Conservation (phyloP, 176 grass and related monocot genomes). For the Ensete ventricosum region DNA sequence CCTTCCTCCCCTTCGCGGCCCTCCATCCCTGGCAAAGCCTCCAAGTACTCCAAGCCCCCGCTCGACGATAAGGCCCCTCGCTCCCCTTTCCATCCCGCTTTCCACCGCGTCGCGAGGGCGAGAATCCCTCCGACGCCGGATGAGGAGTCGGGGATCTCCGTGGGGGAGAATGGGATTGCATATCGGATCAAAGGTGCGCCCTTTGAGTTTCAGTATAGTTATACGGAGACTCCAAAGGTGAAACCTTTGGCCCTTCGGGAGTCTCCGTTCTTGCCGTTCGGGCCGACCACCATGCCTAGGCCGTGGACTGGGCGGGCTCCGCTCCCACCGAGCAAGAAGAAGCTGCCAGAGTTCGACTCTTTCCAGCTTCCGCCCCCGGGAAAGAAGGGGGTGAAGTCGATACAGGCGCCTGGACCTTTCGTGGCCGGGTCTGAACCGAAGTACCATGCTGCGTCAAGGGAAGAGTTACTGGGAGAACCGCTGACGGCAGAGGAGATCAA, state of each 20-base stretch:
- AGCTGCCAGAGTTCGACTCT: constrained; percentile 80
- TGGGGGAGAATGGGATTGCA: constrained; percentile 54
- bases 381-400: constrained; percentile 84
- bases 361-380: constrained; percentile 58
- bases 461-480: constrained; percentile 77
- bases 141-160: constrained; percentile 31
- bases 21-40: constrained; percentile 17
- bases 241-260: constrained; percentile 68
- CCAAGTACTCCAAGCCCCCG: constrained; percentile 28
- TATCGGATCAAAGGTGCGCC: constrained; percentile 69
- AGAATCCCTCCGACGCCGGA: constrained; percentile 25
- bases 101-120: constrained; percentile 15
- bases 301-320: constrained; percentile 77
- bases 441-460: constrained; percentile 53
- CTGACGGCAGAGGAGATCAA: constrained; percentile 52
- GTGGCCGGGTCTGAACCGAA: constrained; percentile 50
- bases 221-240: constrained; percentile 68
- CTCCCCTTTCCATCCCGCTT: constrained; percentile 31
- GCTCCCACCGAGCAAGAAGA: constrained; percentile 73
- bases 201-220: constrained; percentile 94
- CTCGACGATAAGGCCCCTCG: background rate
- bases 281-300: constrained; percentile 58
- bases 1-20: constrained; percentile 18
- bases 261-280: constrained; percentile 66
- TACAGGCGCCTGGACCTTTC: constrained; percentile 77